Evolutionary conservation across 148 eudicot species (phyloP), one percentile per base, ranked within the genome.

Genomic region (Persicaria tinctoria): DNA sequence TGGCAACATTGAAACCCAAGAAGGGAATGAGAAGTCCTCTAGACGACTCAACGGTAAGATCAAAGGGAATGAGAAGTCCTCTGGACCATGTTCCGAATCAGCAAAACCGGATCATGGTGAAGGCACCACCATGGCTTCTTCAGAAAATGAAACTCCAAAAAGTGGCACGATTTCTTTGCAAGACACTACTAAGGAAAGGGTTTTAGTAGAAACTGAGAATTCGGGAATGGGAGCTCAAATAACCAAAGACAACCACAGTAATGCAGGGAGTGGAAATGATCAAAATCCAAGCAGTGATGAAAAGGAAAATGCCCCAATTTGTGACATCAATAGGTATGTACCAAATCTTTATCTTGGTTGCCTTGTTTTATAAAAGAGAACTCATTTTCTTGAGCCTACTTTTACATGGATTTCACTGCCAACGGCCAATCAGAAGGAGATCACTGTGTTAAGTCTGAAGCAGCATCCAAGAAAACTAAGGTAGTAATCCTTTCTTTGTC

Each of bases 391-490:
- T 32, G 17, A 66, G 48, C 70, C 48, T 66, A 6, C 18, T 27
- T 23, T 80, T 63, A 55, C 86, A 88, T 89, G 76, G 80, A 75
- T 51, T 6, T 82, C 51, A 46, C 63, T 49, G 6, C 44, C 16
- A 73, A 59, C 62, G 78, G 77, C 68, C 85, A 78, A 3, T 72
- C 76, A 46, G 79, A 76, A 76, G 80, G 63, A 76, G 82, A 77
- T 62, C n/a, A 60, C 9, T 76, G 74, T 74, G 79, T 79, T 71
- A 78, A 76, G 79, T 81, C 79, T 20, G 73, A 59, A 50, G 63
- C 75, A 57, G 63, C 77, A 57, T 13, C 17, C 48, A 70, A 78
- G 45, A 82, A 77, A 54, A 50, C 70, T 11, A 88, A 88, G 85
- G 88, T 83, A 83, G 88, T 78, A 11, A 68, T 20, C 41, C 45